Conservation (phyloP, 106 monocot genomes). For the Gastrodia elata region DNA sequence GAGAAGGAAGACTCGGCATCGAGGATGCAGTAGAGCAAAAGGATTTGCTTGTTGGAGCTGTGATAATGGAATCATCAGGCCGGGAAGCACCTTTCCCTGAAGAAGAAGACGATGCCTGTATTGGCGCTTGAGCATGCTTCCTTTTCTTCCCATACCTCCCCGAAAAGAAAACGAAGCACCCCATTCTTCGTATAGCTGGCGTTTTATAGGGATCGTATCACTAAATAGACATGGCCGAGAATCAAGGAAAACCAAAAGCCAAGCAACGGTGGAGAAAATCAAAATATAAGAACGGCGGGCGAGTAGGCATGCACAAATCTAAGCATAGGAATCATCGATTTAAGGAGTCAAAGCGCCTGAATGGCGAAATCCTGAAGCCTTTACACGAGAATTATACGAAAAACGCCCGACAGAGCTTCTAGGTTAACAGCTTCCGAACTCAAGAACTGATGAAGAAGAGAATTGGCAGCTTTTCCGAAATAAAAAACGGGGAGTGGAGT, state of each 20-base stretch:
- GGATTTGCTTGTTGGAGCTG: slow-evolving; percentile 14
- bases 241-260: slow-evolving; percentile 1
- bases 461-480: too few species aligned
- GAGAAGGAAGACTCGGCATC: slow-evolving; percentile 11
- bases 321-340: background rate
- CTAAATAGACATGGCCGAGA: background rate
- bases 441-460: too few species aligned
- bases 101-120: background rate
- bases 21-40: slow-evolving; percentile 16
- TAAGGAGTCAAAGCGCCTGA: background rate
- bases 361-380: background rate
- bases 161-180: slow-evolving; percentile 9
- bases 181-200: slow-evolving; percentile 1
- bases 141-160: background rate
- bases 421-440: too few species aligned
- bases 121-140: background rate
- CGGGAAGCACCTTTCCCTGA: slow-evolving; percentile 3
- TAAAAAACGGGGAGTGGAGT: too few species aligned
- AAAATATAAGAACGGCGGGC: background rate
- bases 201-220: background rate
- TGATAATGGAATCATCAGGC: slow-evolving; percentile 8
- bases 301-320: background rate
- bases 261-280: background rate
- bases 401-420: too few species aligned
- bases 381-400: too few species aligned